These are phyloP conservation scores for Fomes fomentarius DNA, from an alignment of 1,284 basidiomycete genomes.

Conservation along the genomic window DNA sequence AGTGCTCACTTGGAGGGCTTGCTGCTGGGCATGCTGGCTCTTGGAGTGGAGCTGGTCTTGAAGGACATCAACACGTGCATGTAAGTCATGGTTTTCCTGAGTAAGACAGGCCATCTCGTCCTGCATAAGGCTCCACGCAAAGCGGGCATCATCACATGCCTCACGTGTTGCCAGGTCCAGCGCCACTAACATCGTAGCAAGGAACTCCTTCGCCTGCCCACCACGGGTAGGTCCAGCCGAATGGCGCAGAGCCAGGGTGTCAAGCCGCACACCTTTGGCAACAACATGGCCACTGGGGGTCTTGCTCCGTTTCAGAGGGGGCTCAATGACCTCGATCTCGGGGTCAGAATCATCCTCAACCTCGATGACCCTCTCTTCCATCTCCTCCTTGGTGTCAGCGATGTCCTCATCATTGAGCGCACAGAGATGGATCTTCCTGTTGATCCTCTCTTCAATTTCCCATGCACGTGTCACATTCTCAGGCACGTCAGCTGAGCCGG, in stretches of 20 bases:
- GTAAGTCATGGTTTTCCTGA: slow-evolving; percentile 2
- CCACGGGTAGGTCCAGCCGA: background rate
- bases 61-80: background rate
- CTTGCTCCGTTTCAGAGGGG: background rate
- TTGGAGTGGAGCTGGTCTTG: background rate
- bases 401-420: background rate
- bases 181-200: background rate
- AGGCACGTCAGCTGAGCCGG: background rate
- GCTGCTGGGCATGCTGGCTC: background rate
- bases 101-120: background rate
- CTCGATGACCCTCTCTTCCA: background rate
- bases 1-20: background rate
- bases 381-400: background rate
- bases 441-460: background rate
- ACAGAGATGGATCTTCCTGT: background rate
- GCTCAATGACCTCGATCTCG: background rate
- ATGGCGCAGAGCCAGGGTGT: background rate
- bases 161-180: slow-evolving; percentile 1
- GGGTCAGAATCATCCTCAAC: background rate
- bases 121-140: background rate
- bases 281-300: no score
- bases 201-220: background rate
- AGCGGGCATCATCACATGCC: background rate
- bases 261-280: no score
- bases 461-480: background rate